Evolutionary conservation across 345 rosid genomes (phyloP).

Genomic region (Ceriops zippeliana): DNA sequence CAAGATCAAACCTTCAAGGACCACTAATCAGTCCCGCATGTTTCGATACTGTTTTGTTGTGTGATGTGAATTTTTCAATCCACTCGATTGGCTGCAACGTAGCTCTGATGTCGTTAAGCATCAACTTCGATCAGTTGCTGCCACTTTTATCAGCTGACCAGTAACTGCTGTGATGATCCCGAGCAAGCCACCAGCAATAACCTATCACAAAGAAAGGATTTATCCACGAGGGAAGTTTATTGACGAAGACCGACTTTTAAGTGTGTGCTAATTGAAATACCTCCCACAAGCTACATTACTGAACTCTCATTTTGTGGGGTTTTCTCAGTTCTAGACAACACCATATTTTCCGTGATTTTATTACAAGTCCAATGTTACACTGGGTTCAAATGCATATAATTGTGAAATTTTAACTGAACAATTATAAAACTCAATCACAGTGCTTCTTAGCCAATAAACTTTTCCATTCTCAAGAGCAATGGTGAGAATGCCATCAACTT

Average conservation of each 20-base stretch:
- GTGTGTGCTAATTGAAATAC: not conserved
- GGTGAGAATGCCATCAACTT: not conserved
- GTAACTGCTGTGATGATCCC: constrained; percentile 52
- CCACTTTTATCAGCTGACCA: constrained; percentile 50
- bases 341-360: no score
- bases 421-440: not conserved
- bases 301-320: no score
- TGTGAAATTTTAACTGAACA: not conserved
- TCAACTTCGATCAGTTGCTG: constrained; percentile 23
- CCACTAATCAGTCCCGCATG: not conserved
- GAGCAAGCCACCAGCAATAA: constrained; percentile 69
- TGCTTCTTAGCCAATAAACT: not conserved
- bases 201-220: constrained; percentile 38
- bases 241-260: not conserved
- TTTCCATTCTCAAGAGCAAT: not conserved
- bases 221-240: not conserved
- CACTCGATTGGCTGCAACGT: not conserved
- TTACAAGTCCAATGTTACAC: no score
- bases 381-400: no score
- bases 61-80: not conserved
- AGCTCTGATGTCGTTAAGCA: constrained; percentile 1
- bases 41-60: not conserved
- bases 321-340: no score
- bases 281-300: not conserved
- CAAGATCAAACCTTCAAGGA: not conserved